Percentiles rank a stretch among this genome's conserved stretches.
These are phyloP conservation scores for Beauveria sp. DNA, from an alignment of 2,329 filamentous ascomycete species.

Conservation along the genomic window DNA sequence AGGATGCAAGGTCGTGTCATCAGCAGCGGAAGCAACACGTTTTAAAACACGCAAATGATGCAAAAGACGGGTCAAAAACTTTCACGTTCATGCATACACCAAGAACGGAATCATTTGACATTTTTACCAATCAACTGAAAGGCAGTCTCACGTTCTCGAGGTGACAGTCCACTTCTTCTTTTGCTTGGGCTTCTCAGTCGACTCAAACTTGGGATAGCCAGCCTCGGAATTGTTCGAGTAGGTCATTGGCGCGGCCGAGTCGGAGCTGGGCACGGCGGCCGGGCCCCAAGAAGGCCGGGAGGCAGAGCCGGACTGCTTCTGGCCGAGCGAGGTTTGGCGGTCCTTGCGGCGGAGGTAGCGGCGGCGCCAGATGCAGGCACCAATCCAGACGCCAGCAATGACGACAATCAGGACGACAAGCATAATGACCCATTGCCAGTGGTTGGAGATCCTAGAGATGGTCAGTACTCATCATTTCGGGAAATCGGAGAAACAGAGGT, in stretches of 20 bases:
- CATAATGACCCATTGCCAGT: constrained; percentile 79
- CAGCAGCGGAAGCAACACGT: neutral
- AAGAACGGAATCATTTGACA: no score
- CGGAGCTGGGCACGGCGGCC: constrained; percentile 15
- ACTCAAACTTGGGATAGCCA: constrained; percentile 15
- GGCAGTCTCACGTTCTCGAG: constrained; percentile 30
- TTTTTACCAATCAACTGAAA: no score
- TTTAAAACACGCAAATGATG: neutral
- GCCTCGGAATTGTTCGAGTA: constrained; percentile 16
- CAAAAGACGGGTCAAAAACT: neutral
- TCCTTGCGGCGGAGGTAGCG: constrained; percentile 66
- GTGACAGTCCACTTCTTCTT: constrained; percentile 42
- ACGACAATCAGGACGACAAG: constrained; percentile 65
- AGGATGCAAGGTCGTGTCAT: neutral
- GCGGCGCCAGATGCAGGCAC: constrained; percentile 63
- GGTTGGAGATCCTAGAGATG: constrained; percentile 51
- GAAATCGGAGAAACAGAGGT: neutral
- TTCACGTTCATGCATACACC: no score
- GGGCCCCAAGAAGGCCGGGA: constrained; percentile 29
- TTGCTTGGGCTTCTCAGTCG: constrained; percentile 31
- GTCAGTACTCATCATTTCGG: neutral
- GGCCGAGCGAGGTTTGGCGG: constrained; percentile 31
- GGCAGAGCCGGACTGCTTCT: constrained; percentile 33
- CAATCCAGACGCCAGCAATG: constrained; percentile 58
- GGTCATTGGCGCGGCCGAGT: neutral